phyloP scores from a whole-genome alignment of 2,329 filamentous ascomycete genomes.

The Lachnellula hyalina region DNA sequence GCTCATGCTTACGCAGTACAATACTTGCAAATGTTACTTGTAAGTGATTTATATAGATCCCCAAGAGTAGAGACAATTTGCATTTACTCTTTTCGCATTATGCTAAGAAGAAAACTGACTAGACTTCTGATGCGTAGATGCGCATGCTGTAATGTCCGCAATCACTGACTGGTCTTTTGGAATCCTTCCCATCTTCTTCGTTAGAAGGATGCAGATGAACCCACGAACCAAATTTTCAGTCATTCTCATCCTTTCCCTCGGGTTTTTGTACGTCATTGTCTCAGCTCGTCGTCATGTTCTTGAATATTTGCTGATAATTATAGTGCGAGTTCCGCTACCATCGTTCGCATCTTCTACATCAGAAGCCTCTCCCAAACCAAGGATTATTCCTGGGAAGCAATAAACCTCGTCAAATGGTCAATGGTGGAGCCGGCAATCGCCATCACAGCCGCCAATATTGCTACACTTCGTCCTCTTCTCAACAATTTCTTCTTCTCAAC shows the following conservation, averaged over 20 bases:
- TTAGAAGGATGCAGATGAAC: slow-evolving; percentile 28
- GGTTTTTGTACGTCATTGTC: slow-evolving; percentile 35
- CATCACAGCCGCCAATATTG: slow-evolving; percentile 37
- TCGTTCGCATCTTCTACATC: slow-evolving; percentile 41
- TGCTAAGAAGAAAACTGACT: too few species aligned
- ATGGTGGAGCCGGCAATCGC: slow-evolving; percentile 39
- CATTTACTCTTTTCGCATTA: too few species aligned
- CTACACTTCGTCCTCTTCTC: slow-evolving; percentile 36
- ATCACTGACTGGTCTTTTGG: slow-evolving; percentile 29
- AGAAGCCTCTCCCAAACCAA: slow-evolving; percentile 31
- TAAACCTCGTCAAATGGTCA: slow-evolving; percentile 40
- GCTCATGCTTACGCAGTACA: slow-evolving; percentile 30
- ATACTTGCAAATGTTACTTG: slow-evolving; percentile 21
- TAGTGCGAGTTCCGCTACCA: slow-evolving; percentile 38
- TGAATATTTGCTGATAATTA: slow-evolving; percentile 9
- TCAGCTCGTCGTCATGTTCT: too few species aligned
- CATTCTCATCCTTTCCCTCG: slow-evolving; percentile 31
- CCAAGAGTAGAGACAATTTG: too few species aligned
- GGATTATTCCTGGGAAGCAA: slow-evolving; percentile 38
- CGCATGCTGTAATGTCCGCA: slow-evolving; percentile 25
- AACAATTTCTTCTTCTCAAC: slow-evolving; percentile 19
- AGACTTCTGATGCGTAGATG: slow-evolving; percentile 3
- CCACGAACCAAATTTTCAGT: slow-evolving; percentile 31
- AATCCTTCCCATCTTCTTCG: slow-evolving; percentile 27
- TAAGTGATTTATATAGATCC: too few species aligned